Percentiles rank a stretch among this genome's conserved stretches.
phyloP scores from a whole-genome alignment of 2,329 filamentous ascomycete genomes.

The Fusarium coffeatum region DNA sequence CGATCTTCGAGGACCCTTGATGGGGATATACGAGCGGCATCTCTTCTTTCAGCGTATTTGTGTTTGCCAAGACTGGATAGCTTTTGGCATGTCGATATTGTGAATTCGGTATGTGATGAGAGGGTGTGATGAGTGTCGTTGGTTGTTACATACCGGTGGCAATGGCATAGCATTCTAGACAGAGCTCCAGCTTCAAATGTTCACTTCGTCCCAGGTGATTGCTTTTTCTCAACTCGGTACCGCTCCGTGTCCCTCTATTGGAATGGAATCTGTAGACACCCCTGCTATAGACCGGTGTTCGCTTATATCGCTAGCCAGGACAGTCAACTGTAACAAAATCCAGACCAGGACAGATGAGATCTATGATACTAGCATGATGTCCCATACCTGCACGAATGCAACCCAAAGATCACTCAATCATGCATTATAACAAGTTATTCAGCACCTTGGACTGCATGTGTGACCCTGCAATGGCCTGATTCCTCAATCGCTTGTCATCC shows the following conservation, averaged over 20 bases:
- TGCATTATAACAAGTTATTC: slow-evolving; percentile 29
- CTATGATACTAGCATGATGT: slow-evolving; percentile 27
- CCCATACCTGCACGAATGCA: slow-evolving; percentile 14
- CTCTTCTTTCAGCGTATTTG: slow-evolving; percentile 19
- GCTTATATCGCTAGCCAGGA: background rate
- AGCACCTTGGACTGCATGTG: slow-evolving; percentile 17
- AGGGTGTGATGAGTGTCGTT: slow-evolving; percentile 10
- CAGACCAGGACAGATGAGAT: slow-evolving; percentile 34
- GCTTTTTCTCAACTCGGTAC: background rate
- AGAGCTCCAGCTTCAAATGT: slow-evolving; percentile 4
- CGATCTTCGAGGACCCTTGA: slow-evolving; percentile 21
- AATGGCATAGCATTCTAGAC: slow-evolving; percentile 4
- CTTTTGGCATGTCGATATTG: slow-evolving; percentile 1
- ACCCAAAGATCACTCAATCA: slow-evolving; percentile 13
- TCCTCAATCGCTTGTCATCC: slow-evolving; percentile 10
- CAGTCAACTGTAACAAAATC: slow-evolving; percentile 9
- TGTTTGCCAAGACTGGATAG: slow-evolving; percentile 4
- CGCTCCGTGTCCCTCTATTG: slow-evolving; percentile 7
- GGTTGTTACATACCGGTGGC: slow-evolving; percentile 10
- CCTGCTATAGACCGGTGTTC: background rate
- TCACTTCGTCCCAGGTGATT: background rate
- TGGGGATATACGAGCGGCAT: slow-evolving; percentile 15
- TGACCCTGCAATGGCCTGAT: slow-evolving; percentile 37
- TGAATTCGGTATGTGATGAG: slow-evolving; percentile 22
- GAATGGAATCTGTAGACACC: background rate